A percentile compares a stretch with the other conserved stretches of the same genome.
These are phyloP conservation scores for Hylodesmum podocarpum DNA, from an alignment of 306 rosid genomes.

Conservation along the genomic window DNA sequence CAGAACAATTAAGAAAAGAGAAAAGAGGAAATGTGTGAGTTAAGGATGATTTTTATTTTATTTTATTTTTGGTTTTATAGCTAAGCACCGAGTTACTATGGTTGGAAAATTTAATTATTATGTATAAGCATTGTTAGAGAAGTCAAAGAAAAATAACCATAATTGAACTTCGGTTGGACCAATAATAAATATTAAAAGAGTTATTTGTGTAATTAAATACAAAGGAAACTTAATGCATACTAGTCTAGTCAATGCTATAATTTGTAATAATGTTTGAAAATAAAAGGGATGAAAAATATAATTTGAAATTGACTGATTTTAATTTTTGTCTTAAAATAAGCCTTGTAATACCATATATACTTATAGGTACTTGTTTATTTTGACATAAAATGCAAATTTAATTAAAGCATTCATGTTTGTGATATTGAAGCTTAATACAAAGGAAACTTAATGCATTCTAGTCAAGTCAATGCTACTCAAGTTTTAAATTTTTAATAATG, in stretches of 20 bases:
- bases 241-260: too few species aligned
- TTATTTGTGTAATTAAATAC: neutral
- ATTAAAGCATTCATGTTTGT: neutral
- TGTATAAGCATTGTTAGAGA: neutral
- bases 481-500: neutral
- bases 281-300: neutral
- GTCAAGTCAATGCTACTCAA: too few species aligned
- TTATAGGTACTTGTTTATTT: neutral
- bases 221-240: too few species aligned
- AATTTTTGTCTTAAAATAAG: neutral
- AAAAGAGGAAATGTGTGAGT: neutral
- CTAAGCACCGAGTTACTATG: neutral
- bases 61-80: neutral
- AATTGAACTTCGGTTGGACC: neutral
- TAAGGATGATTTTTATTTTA: too few species aligned
- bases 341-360: neutral
- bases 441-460: too few species aligned
- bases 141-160: neutral
- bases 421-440: too few species aligned
- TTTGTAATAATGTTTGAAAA: neutral
- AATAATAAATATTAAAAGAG: neutral
- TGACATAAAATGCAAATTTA: neutral
- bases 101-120: neutral
- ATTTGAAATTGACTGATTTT: neutral
- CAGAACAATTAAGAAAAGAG: neutral